Evolutionary conservation across 768 basidiomycete species (phyloP).

Genomic region (Pholiota molesta): DNA sequence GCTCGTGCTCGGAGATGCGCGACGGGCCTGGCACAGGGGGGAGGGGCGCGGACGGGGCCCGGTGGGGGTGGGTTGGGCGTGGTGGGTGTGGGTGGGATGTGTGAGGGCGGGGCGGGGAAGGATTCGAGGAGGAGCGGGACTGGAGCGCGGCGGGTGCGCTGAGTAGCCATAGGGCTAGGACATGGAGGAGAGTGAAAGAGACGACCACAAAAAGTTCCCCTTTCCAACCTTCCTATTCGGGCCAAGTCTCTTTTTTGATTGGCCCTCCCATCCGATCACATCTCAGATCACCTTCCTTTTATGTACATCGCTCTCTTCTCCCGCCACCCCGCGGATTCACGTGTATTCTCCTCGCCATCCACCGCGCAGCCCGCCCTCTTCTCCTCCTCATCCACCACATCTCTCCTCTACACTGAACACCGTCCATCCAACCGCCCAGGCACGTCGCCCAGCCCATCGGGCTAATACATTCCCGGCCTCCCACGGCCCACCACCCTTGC

Average conservation of each 20-base stretch:
- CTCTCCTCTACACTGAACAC: not conserved
- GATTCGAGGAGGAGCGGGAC: constrained; percentile 39
- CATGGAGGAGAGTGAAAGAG: not conserved
- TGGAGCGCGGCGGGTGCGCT: constrained; percentile 17
- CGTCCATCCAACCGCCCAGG: not conserved
- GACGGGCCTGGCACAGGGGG: constrained; percentile 71
- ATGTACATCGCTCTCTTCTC: not conserved
- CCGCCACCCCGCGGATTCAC: not conserved
- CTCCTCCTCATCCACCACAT: no score
- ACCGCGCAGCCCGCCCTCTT: not conserved
- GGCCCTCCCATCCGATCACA: not conserved
- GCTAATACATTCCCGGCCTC: not conserved
- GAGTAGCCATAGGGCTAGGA: not conserved
- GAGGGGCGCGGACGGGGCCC: constrained; percentile 57
- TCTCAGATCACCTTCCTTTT: not conserved
- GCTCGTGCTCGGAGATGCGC: constrained; percentile 53
- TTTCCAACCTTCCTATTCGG: not conserved
- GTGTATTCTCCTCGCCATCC: not conserved
- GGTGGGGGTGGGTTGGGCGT: constrained; percentile 62
- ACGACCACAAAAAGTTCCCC: not conserved
- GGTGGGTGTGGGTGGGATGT: constrained; percentile 38
- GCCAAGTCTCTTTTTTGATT: not conserved
- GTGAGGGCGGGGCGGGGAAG: constrained; percentile 45
- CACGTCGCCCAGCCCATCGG: no score
- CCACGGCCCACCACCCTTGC: no score